These are phyloP conservation scores for Cryptosporidium sp. DNA, from an alignment of 169 alveolate genomes.

Conservation along the genomic window DNA sequence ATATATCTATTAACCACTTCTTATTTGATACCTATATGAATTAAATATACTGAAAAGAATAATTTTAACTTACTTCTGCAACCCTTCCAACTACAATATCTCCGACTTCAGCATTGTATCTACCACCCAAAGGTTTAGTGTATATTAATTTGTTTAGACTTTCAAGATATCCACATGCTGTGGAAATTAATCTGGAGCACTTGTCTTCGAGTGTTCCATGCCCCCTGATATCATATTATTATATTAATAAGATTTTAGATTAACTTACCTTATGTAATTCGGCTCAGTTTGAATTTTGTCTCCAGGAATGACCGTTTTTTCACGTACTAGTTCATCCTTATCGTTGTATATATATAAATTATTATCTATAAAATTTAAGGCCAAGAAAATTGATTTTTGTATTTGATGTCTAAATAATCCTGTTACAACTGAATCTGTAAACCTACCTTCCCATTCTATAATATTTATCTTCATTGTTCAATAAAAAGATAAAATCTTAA, in stretches of 20 bases:
- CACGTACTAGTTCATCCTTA: background rate
- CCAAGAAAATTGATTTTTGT: background rate
- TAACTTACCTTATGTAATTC: conserved; percentile 58
- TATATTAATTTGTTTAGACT: conserved; percentile 84
- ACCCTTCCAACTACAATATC: conserved; percentile 88
- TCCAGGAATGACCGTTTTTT: conserved; percentile 70
- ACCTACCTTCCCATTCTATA: conserved; percentile 56
- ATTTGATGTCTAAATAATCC: too few relatives aligned
- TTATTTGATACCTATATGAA: conserved; percentile 59
- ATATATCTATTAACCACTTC: conserved; percentile 92
- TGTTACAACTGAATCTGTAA: background rate
- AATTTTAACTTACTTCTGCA: conserved; percentile 79
- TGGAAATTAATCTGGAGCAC: conserved; percentile 18
- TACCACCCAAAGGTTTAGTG: conserved; percentile 88
- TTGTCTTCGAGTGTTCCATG: conserved; percentile 68
- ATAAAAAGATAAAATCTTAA: background rate
- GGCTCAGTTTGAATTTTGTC: conserved; percentile 64
- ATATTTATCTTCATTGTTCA: conserved; percentile 17
- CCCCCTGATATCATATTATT: conserved; percentile 11
- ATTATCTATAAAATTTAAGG: background rate
- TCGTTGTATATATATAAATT: background rate
- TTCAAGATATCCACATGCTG: conserved; percentile 59
- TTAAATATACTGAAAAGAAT: background rate
- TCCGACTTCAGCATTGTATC: conserved; percentile 86
- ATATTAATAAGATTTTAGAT: background rate